Conservation (phyloP, 116 monocot species). For the Iris pallida region DNA sequence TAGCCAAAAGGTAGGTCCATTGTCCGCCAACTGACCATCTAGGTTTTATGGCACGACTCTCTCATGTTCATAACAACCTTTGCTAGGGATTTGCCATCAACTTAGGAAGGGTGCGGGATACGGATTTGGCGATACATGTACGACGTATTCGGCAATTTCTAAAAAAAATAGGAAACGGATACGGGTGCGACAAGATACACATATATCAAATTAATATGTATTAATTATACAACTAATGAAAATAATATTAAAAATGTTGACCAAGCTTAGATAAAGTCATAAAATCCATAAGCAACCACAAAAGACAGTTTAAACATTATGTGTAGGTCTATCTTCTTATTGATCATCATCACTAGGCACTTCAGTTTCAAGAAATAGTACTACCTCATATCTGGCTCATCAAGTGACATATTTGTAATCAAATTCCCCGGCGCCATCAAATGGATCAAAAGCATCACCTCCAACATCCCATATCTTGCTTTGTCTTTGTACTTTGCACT, state of each 20-base stretch:
- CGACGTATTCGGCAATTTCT: neutral
- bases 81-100: too few relatives aligned
- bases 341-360: neutral
- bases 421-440: neutral
- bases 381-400: neutral
- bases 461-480: conserved; percentile 2
- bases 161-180: neutral
- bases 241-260: neutral
- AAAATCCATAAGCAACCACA: neutral
- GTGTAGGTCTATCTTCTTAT: neutral
- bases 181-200: neutral
- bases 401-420: neutral
- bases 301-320: neutral
- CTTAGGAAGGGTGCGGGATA: too few relatives aligned
- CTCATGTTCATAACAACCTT: too few relatives aligned
- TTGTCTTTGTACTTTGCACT: neutral
- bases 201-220: neutral
- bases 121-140: neutral
- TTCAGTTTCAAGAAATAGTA: neutral
- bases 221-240: neutral
- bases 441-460: neutral
- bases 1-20: too few relatives aligned
- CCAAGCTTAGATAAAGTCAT: neutral
- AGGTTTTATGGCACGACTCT: too few relatives aligned
- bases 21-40: too few relatives aligned